Base-by-base conservation (phyloP, 1,284 basidiomycete genomes). In the Melanopsichium pennsylvanicum region DNA sequence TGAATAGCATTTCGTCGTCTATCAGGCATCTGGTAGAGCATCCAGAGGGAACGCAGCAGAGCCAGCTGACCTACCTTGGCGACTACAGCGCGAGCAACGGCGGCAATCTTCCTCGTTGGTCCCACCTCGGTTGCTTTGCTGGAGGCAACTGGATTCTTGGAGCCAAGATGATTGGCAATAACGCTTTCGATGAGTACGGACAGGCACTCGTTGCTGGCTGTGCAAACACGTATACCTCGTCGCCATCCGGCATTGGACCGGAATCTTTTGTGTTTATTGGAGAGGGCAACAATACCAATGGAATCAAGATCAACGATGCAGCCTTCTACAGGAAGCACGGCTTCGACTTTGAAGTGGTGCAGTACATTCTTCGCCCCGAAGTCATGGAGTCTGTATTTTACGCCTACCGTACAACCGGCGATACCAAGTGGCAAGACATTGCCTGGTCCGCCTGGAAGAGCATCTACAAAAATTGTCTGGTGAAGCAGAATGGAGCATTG, bases 371-470 rank as follows among this genome's bases (percentile, higher is more conserved):
- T 2, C 47, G 76, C 0, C 76, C 76, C 8, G 76, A 79, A 45
- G 74, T 78, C 40, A 49, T 78, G 51, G 75, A 79, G 47, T 67
- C 59, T 18, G 58, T 75, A 23, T 69, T 63, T 35, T 70, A 70
- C 41, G 66, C 66, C 8, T 79, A 68, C 31, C 66, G 76, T 15
- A 52, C 68, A 23, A 78, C 74, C 4, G 75, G 75, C 16, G 76
- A 79, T 49, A 9, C 40, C 13, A 50, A 42, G 18, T 74, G 94
- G 80, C 88, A 94, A 27, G 87, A 90, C 32, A 86, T 88, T 73
- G 93, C 91, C 13, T 96, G 93, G 93, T 78, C 84, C 43, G 93
- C 95, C 56, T 96, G 95, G 84, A 83, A 90, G 77, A 87, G 92
- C 2, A 94, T 96, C 72, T 86, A 93, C 74, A 87, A 87, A 77